Conservation (phyloP, 2,329 filamentous ascomycete genomes). For the Venturia asperata region DNA sequence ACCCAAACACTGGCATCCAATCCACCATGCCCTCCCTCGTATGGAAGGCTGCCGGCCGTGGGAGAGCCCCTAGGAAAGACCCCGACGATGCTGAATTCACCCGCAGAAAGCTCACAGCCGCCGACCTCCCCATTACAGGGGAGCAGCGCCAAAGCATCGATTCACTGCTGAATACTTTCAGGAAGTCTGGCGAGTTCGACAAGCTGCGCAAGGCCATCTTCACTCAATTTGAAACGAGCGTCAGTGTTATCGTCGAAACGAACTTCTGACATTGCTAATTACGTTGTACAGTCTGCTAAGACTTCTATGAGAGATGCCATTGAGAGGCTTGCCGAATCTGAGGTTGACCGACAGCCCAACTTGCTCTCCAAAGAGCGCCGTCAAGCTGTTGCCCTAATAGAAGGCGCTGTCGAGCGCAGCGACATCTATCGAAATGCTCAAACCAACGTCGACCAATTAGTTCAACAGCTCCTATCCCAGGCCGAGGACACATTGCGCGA, state of each 20-base stretch:
- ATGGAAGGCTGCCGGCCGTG: slow-evolving; percentile 10
- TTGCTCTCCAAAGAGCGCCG: slow-evolving; percentile 66
- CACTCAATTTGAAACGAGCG: slow-evolving; percentile 64
- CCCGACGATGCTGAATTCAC: slow-evolving; percentile 16
- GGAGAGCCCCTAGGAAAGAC: not conserved
- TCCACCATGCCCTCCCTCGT: slow-evolving; percentile 13
- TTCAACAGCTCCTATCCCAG: slow-evolving; percentile 55
- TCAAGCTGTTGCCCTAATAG: slow-evolving; percentile 67
- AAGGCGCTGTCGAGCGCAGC: slow-evolving; percentile 69
- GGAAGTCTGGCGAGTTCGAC: slow-evolving; percentile 81
- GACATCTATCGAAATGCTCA: slow-evolving; percentile 69
- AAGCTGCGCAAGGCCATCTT: slow-evolving; percentile 68
- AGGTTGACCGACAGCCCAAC: slow-evolving; percentile 62
- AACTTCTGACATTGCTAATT: slow-evolving; percentile 15
- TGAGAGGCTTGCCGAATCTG: slow-evolving; percentile 61
- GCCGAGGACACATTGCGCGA: slow-evolving; percentile 65
- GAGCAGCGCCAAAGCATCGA: slow-evolving; percentile 69
- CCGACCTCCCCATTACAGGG: slow-evolving; percentile 66
- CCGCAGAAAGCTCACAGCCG: slow-evolving; percentile 61
- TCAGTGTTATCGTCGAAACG: slow-evolving; percentile 29
- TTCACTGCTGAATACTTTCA: slow-evolving; percentile 69
- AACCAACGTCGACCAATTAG: slow-evolving; percentile 58
- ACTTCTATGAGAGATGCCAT: slow-evolving; percentile 58
- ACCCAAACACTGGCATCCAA: not conserved
- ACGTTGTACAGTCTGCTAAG: slow-evolving; percentile 55